phyloP scores from a whole-genome alignment of 2,329 filamentous ascomycete species.

The Parastagonospora avenae region DNA sequence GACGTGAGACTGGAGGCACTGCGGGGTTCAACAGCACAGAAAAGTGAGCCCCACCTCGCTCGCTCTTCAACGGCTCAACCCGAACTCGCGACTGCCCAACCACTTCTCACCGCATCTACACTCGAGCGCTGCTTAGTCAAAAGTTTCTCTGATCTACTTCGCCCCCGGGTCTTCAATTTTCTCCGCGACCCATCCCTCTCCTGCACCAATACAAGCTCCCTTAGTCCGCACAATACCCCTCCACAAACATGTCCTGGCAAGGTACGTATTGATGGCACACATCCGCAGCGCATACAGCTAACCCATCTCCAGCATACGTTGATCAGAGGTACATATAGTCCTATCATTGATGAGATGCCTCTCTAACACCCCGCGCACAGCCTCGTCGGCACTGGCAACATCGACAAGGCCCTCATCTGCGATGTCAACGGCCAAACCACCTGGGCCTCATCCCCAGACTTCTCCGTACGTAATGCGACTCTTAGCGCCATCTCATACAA shows the following conservation, averaged over 20 bases:
- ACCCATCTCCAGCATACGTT: conserved; percentile 46
- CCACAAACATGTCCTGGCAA: conserved; percentile 51
- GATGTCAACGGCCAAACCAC: conserved; percentile 59
- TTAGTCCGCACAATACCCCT: conserved; percentile 31
- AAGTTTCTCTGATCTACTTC: conserved; percentile 24
- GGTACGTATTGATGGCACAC: conserved; percentile 35
- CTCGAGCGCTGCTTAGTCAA: conserved; percentile 32
- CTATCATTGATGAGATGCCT: not conserved
- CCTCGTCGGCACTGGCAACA: conserved; percentile 50
- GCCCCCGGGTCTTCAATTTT: conserved; percentile 14
- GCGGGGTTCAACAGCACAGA: conserved; percentile 5
- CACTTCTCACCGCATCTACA: conserved; percentile 29
- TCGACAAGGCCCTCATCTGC: conserved; percentile 58
- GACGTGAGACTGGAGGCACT: not conserved
- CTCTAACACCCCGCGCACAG: conserved; percentile 31
- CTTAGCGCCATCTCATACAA: conserved; percentile 4
- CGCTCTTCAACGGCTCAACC: conserved; percentile 5
- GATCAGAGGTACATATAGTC: conserved; percentile 43
- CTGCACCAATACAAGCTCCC: conserved; percentile 22
- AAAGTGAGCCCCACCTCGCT: conserved; percentile 3
- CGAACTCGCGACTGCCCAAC: conserved; percentile 16
- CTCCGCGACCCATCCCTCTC: conserved; percentile 14
- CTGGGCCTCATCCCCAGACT: conserved; percentile 85
- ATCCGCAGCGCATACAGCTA: conserved; percentile 17
- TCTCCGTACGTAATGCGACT: conserved; percentile 65